Evolutionary conservation across 176 grass and related monocot species (phyloP), one percentile per base, ranked within the genome.

Genomic region (Canna indica): DNA sequence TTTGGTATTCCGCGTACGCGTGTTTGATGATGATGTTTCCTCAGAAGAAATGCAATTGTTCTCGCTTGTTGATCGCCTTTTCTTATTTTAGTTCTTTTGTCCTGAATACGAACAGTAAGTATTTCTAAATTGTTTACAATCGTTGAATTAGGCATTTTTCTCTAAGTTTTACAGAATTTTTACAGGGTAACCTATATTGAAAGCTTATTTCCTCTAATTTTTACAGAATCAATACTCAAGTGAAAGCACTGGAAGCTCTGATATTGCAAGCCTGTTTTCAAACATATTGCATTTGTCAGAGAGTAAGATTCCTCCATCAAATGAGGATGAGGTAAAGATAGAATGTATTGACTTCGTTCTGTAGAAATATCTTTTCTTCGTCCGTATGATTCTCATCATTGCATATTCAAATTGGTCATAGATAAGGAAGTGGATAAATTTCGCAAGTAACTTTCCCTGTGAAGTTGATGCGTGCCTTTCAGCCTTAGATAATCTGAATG

Each of bases 341-440:
- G 3, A 24, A 28, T 24, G n/a, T 54, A 60, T 53, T 35, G 24
- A 24, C 10, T 24, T 39, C 13, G 48, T 52, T 31, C 3, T 0
- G 22, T 28, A 18, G 16, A 31, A 20, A 2, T 70, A 41, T 28
- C 8, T 30, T 15, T 45, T 9, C 1, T 41, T 39, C 52, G 29
- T 73, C 3, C 42, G 24, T 33, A 29, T 11, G 30, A 1, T 44
- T 73, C 36, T 31, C 36, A 44, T 58, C 10, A 38, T 58, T 24
- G 25, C 12, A 24, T 76, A 66, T 85, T 45, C 56, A 38, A 80
- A 38, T 38, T 66, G 33, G 20, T 68, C 11, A 46, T 66, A 90
- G 94, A 84, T 80, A 69, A 81, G 52, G 75, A 87, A 85, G 72
- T 99, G 94, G 94, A 84, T 82, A 67, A 58, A 65, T 20, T 99